Conservation (phyloP, 2,329 filamentous ascomycete species). For the Epichloe aotearoae region DNA sequence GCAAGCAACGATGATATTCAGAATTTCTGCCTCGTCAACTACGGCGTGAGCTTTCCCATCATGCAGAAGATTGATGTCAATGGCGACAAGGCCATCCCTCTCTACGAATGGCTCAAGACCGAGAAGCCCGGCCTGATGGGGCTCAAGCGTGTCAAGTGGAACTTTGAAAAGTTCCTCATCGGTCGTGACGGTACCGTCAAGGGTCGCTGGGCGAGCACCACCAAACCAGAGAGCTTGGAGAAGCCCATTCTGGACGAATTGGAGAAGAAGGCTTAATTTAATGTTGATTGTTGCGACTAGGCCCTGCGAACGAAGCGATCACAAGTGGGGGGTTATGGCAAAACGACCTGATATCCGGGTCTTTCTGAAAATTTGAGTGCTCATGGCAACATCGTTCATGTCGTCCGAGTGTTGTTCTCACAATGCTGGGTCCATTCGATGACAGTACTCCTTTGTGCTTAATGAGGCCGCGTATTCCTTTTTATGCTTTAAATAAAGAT, state of each 20-base stretch:
- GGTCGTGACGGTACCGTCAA: conserved; percentile 76
- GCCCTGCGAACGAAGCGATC: no score
- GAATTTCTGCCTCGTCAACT: conserved; percentile 82
- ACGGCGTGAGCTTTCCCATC: conserved; percentile 80
- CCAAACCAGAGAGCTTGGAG: conserved; percentile 74
- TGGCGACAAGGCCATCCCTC: conserved; percentile 62
- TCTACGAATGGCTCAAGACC: conserved; percentile 50
- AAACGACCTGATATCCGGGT: not conserved
- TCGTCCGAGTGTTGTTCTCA: no score
- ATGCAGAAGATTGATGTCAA: conserved; percentile 92
- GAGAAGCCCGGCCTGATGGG: conserved; percentile 74
- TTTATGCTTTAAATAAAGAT: no score
- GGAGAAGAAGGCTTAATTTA: conserved; percentile 28
- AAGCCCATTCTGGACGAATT: conserved; percentile 63
- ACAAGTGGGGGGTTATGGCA: no score
- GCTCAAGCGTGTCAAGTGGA: conserved; percentile 92
- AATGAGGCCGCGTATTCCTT: no score
- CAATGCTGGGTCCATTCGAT: no score
- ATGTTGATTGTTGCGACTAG: not conserved
- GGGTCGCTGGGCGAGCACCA: conserved; percentile 74
- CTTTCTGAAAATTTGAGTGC: no score
- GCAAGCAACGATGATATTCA: conserved; percentile 71
- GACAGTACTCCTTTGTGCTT: no score
- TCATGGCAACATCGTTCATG: no score
- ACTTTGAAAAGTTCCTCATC: conserved; percentile 97